Evolutionary conservation across 345 rosid species (phyloP), one percentile per base, ranked within the genome.

Genomic region (Schrenkiella parvula): DNA sequence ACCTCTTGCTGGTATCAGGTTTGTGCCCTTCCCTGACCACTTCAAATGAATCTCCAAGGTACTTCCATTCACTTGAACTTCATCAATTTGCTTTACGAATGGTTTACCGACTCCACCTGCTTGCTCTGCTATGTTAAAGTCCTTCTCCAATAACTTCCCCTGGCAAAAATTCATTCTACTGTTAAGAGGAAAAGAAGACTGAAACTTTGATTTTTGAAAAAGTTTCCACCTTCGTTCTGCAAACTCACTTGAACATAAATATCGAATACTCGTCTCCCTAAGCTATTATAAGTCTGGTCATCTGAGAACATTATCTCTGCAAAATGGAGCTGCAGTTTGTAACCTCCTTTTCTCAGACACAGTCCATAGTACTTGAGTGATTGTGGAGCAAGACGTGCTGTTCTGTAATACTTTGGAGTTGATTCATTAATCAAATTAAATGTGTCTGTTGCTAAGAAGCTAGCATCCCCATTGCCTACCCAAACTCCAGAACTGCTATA

Each of bases 21-120:
- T 83, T 14, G 97, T 89, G 51, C 99, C 97, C 86, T 84, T 88
- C 6, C 98, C 96, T 15, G 78, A 15, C 99, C 99, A 95, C 32
- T 78, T 79, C 41, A 91, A 80, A 74, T 78, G 90, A 65, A 95
- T 82, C 84, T 89, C 93, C 70, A 93, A 17, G 22, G 99, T 91
- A 78, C 82, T 82, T 8, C 87, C 85, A 64, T 70, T 84, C 8
- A 93, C 88, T 2, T 6, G 22, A 44, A 87, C 52, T 37, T 81
- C 48, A 22, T 84, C 79, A 18, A 79, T 80, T 25, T 38, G 74
- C 21, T 0, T 35, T 2, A 42, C 34, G 61, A 77, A 69, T 6
- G 81, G 82, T 32, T 11, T 79, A 18, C 95, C 96, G 0, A 68
- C 91, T 62, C 93, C 96, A 47, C 90, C 91, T 35, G 99, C 99